Base-by-base conservation (phyloP, 2,329 filamentous ascomycete species). In the Pyrenophora tritici-repentis region DNA sequence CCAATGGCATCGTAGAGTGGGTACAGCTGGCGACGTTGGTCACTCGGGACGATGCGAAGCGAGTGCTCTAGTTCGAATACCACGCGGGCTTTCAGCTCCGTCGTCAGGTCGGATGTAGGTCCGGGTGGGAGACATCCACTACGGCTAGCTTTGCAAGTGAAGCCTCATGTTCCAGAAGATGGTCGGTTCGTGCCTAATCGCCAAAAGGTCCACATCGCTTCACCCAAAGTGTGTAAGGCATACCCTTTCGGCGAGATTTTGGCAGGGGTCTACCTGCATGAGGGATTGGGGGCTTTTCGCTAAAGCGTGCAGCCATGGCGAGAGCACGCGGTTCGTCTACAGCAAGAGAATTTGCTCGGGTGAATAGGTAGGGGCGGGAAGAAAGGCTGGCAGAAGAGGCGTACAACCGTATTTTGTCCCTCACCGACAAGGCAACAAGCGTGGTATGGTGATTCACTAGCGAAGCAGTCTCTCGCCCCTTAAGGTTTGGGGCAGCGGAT, bases 81-180 rank as follows among this genome's bases (percentile, higher is more conserved):
- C 34, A 57, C 53, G 48, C 50, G 58, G 56, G 58, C 50, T 48
- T 44, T 57, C 52, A 51, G 49, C 48, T 59, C 60, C 56, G 58
- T 58, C 61, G 53, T 54, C 33, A 42, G 43, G 42, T 66, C 66
- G 66, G 65, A 62, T 61, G 60, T 51, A 63, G 61, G 69, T 71
- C 67, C 68, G 61, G 58, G 50, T 43, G 59, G 42, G 32, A 49
- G 16, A 44, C 47, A 13, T 22, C 14, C 43, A 46, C 50, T 33
- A 51, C 50, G 53, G 40, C 42, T 53, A 50, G 32, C 47, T 56
- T 43, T 59, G 43, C 26, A 2, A 29, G 52, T 46, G 43, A 58
- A 42, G 54, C 41, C 56, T 50, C 48, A 52, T 36, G 54, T 48
- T 62, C 56, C 50, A 60, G 52, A 55, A 55, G 47, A 43, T 47